Evolutionary conservation across 2,329 filamentous ascomycete species (phyloP).

Genomic region (Curvularia lunata): DNA sequence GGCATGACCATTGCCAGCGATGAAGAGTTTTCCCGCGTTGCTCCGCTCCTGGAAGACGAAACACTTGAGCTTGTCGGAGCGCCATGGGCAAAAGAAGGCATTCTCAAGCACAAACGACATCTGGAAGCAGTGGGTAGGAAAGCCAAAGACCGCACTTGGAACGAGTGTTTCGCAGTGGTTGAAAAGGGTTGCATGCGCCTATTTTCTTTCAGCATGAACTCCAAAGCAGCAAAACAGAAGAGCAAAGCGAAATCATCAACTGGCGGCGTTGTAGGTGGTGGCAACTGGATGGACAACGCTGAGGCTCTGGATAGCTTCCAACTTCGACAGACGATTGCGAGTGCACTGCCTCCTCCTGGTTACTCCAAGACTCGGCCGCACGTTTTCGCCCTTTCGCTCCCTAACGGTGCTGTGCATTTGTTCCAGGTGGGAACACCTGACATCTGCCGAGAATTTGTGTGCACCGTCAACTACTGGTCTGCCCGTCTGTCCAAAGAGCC

Average conservation of each 20-base stretch:
- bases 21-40: slow-evolving; percentile 64
- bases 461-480: slow-evolving; percentile 96
- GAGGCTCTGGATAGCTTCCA: slow-evolving; percentile 87
- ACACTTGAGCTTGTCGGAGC: slow-evolving; percentile 88
- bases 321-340: slow-evolving; percentile 89
- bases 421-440: slow-evolving; percentile 97
- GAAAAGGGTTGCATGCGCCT: slow-evolving; percentile 93
- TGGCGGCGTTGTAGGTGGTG: slow-evolving; percentile 82
- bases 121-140: slow-evolving; percentile 89
- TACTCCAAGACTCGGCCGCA: slow-evolving; percentile 90
- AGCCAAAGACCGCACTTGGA: slow-evolving; percentile 93
- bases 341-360: slow-evolving; percentile 84
- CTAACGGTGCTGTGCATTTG: slow-evolving; percentile 93
- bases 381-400: slow-evolving; percentile 92
- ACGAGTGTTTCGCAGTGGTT: slow-evolving; percentile 92
- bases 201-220: slow-evolving; percentile 85
- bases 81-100: slow-evolving; percentile 98
- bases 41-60: slow-evolving; percentile 85
- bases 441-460: slow-evolving; percentile 92
- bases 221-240: slow-evolving; percentile 75
- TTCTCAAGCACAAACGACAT: slow-evolving; percentile 95
- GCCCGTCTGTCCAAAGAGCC: slow-evolving; percentile 93
- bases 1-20: slow-evolving; percentile 61
- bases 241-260: slow-evolving; percentile 61
- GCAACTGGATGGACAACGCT: slow-evolving; percentile 98